Evolutionary conservation across 1,284 basidiomycete species (phyloP).

Genomic region (Leccinum solheimii): DNA sequence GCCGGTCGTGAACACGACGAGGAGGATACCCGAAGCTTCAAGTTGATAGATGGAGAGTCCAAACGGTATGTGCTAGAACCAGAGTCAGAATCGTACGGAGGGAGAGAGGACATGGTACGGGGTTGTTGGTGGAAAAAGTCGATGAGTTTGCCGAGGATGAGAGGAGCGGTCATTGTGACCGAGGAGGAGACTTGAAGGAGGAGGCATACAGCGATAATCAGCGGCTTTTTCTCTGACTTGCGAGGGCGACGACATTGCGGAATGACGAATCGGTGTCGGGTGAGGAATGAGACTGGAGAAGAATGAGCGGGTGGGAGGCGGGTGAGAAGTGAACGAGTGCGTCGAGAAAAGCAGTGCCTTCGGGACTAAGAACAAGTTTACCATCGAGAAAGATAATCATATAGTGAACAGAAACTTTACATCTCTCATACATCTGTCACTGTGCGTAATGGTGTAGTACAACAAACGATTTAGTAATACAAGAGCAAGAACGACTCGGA

Average conservation of each 20-base stretch:
- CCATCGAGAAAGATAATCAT: no score
- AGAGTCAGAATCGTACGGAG: neutral
- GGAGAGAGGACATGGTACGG: constrained; percentile 50
- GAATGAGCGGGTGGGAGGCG: constrained; percentile 15
- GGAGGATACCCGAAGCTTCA: constrained; percentile 73
- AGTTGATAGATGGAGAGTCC: constrained; percentile 33
- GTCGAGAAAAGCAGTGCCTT: no score
- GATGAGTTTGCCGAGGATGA: constrained; percentile 89
- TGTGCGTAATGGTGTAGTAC: no score
- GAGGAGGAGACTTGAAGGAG: constrained; percentile 64
- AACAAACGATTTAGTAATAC: no score
- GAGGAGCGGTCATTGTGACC: constrained; percentile 89
- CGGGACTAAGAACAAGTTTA: no score
- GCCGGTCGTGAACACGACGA: constrained; percentile 84
- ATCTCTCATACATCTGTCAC: no score
- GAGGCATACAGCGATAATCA: constrained; percentile 69
- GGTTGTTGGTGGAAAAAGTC: constrained; percentile 79
- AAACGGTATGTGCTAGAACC: neutral
- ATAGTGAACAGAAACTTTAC: no score
- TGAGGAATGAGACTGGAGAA: constrained; percentile 41
- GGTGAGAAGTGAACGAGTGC: no score
- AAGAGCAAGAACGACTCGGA: no score
- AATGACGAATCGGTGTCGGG: constrained; percentile 57
- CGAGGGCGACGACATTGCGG: constrained; percentile 73
- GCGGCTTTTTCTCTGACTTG: constrained; percentile 73